Conservation (phyloP, 805 yeast genomes). For the Ogataea pilisensis region DNA sequence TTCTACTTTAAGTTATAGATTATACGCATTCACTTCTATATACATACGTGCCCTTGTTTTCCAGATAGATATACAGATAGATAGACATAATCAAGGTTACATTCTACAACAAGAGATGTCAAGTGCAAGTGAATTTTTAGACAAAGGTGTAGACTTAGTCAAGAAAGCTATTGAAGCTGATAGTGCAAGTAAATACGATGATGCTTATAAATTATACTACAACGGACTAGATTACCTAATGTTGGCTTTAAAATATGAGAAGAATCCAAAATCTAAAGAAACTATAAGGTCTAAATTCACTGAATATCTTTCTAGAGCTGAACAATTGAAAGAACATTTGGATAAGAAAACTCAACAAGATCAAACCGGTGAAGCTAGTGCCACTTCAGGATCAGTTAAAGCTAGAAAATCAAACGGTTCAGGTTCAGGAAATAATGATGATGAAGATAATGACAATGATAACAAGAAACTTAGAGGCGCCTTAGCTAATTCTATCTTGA, state of each 20-base stretch:
- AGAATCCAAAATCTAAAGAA: conserved; percentile 84
- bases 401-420: conserved; percentile 40
- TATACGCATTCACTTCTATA: no score
- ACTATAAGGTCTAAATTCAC: conserved; percentile 83
- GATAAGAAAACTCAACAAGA: conserved; percentile 51
- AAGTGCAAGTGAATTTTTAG: conserved; percentile 60
- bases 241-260: conserved; percentile 94
- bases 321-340: conserved; percentile 84
- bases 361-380: conserved; percentile 48
- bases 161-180: conserved; percentile 95
- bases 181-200: conserved; percentile 82
- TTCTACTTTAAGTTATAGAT: no score
- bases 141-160: conserved; percentile 92
- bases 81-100: not conserved
- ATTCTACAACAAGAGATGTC: conserved; percentile 22
- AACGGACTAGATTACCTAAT: conserved; percentile 91
- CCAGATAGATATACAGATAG: no score
- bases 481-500: conserved; percentile 81
- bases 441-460: conserved; percentile 72
- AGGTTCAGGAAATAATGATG: conserved; percentile 37
- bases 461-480: conserved; percentile 89
- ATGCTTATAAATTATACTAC: conserved; percentile 89
- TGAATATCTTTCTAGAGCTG: conserved; percentile 90
- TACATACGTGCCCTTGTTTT: no score
- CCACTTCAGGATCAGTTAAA: conserved; percentile 55